Base-by-base conservation (phyloP, 2,329 filamentous ascomycete genomes). In the Xylariomycetidae sp. region DNA sequence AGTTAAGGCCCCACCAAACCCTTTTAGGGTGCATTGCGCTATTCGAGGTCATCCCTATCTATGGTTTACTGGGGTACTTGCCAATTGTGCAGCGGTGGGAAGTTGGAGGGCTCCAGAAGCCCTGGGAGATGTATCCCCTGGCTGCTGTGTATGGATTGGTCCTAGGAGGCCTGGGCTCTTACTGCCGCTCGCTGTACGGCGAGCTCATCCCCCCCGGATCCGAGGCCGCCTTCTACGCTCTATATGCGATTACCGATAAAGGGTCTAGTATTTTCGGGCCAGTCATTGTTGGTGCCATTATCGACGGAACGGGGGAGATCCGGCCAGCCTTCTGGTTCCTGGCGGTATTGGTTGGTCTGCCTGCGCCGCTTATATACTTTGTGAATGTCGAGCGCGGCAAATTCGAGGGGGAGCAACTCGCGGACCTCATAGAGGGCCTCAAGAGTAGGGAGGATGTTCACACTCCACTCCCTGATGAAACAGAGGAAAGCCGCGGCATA, bases 181-280 rank as follows among this genome's bases (percentile, higher is more conserved):
- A 97, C 61, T 97, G 92, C 56, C 82, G 92, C 26, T 89, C 86
- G 40, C 71, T 98, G 4, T 98, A 87, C 55, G 89, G 88, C 25
- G 89, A 97, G 59, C 72, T 98, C 36, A 94, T 98, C 35, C 92
- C 92, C 2, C 87, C 88, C 0, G 92, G 92, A 4, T 94, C 85
- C 18, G 92, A 98, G 62, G 89, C 92, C 0, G 89, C 90, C 0
- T 98, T 98, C 56, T 98, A 94, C 56, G 89, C 90, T 0, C 70
- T 98, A 2, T 98, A 97, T 56, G 92, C 92, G 22, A 96, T 97
- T 44, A 97, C 92, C 2, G 92, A 98, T 59, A 98, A 98, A 61
- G 89, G 90, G 1, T 92, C 85, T 15, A 94, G 86, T 54, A 72
- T 97, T 3, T 96, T 98, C 59, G 92, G 92, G 0, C 92, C 92